Percentiles rank a stretch among this genome's conserved stretches.
Conservation (phyloP, 2,329 filamentous ascomycete genomes). For the Neoarthrinium moseri region DNA sequence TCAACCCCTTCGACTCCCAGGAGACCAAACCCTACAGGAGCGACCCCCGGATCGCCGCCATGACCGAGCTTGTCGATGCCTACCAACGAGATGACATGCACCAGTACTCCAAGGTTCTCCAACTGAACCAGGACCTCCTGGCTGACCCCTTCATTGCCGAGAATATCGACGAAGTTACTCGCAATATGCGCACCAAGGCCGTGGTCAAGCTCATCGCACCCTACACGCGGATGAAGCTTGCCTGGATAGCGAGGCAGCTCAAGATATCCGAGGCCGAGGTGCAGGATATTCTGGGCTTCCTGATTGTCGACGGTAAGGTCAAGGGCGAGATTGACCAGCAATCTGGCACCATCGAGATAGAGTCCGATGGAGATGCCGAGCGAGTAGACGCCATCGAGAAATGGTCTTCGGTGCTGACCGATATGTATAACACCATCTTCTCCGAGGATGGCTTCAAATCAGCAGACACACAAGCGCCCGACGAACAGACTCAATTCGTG, state of each 20-base stretch:
- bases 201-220: constrained; percentile 90
- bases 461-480: constrained; percentile 2
- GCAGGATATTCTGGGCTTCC: constrained; percentile 90
- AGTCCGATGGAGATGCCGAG: constrained; percentile 69
- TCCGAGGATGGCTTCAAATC: constrained; percentile 69
- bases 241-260: constrained; percentile 84
- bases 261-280: constrained; percentile 88
- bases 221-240: constrained; percentile 87
- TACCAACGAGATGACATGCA: constrained; percentile 96
- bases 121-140: constrained; percentile 84
- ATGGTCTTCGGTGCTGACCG: constrained; percentile 69
- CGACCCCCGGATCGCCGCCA: constrained; percentile 90
- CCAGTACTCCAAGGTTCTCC: constrained; percentile 82
- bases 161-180: constrained; percentile 98
- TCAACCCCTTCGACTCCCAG: constrained; percentile 98
- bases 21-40: constrained; percentile 98
- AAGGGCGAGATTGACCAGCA: constrained; percentile 88
- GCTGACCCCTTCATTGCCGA: constrained; percentile 95
- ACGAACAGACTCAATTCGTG: too few relatives aligned
- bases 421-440: constrained; percentile 70
- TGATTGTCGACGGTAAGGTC: constrained; percentile 89
- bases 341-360: constrained; percentile 78
- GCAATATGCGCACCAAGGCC: constrained; percentile 96
- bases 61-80: constrained; percentile 95
- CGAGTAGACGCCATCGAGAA: constrained; percentile 71